Evolutionary conservation across 1,284 basidiomycete genomes (phyloP).

Genomic region (Fomitopsis schrenkii): DNA sequence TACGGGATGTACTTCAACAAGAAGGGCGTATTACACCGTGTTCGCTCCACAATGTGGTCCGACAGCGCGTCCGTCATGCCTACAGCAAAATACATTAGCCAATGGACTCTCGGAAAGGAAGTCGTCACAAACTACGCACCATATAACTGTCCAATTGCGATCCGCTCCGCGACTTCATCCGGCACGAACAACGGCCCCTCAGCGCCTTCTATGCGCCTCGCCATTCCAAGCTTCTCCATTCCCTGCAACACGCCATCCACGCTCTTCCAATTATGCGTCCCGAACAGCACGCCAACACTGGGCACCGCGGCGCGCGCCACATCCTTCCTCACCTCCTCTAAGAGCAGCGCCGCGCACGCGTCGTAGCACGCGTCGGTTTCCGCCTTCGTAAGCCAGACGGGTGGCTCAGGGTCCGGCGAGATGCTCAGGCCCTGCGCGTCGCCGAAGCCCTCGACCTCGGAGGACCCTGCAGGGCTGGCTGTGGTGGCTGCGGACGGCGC

Average conservation of each 20-base stretch:
- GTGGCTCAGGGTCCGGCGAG: slow-evolving; percentile 54
- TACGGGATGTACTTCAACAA: slow-evolving; percentile 87
- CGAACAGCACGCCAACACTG: slow-evolving; percentile 73
- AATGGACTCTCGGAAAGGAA: not conserved
- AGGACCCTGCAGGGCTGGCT: slow-evolving; percentile 22
- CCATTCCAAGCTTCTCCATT: slow-evolving; percentile 58
- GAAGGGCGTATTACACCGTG: slow-evolving; percentile 57
- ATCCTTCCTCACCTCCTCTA: slow-evolving; percentile 54
- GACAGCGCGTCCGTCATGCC: slow-evolving; percentile 86
- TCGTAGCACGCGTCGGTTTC: slow-evolving; percentile 86
- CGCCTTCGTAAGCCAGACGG: slow-evolving; percentile 64
- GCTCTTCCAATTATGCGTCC: slow-evolving; percentile 81
- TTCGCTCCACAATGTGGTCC: slow-evolving; percentile 58
- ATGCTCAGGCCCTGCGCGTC: slow-evolving; percentile 34
- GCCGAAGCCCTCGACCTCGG: slow-evolving; percentile 19
- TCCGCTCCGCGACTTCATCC: slow-evolving; percentile 59
- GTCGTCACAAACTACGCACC: slow-evolving; percentile 41
- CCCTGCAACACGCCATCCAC: slow-evolving; percentile 58
- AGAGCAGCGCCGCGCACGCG: slow-evolving; percentile 56
- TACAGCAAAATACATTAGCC: slow-evolving; percentile 21
- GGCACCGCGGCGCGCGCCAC: slow-evolving; percentile 28
- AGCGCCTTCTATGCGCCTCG: slow-evolving; percentile 21
- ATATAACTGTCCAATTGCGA: slow-evolving; percentile 82
- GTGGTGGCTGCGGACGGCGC: slow-evolving; percentile 17
- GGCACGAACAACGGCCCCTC: slow-evolving; percentile 34